These are phyloP conservation scores for Zizania palustris DNA, from an alignment of 202 grass and related monocot species.

Conservation along the genomic window DNA sequence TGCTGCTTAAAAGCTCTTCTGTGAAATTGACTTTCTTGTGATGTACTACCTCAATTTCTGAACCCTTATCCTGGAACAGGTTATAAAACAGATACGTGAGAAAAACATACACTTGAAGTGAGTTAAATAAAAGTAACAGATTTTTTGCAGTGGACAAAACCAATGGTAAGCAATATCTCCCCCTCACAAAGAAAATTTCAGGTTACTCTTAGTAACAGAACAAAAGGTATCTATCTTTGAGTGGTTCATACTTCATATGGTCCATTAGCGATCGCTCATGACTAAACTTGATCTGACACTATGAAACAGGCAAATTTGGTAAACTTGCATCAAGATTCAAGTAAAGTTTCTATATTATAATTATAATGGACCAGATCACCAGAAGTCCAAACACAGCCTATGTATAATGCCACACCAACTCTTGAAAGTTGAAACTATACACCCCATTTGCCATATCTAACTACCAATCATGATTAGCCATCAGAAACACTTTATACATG, in stretches of 20 bases:
- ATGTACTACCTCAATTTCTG: constrained; percentile 43
- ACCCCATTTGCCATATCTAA: constrained; percentile 46
- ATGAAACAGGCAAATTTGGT: not conserved
- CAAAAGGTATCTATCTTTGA: constrained; percentile 4
- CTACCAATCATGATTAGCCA: constrained; percentile 45
- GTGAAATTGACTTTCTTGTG: constrained; percentile 78
- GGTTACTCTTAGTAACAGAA: not conserved
- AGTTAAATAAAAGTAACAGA: constrained; percentile 21
- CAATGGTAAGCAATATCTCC: not conserved
- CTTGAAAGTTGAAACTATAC: constrained; percentile 39
- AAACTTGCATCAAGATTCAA: constrained; percentile 2
- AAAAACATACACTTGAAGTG: constrained; percentile 23
- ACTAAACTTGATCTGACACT: not conserved
- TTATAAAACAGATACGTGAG: constrained; percentile 44
- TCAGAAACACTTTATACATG: constrained; percentile 31
- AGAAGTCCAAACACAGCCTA: constrained; percentile 43
- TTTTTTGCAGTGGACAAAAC: constrained; percentile 9
- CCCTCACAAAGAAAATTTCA: constrained; percentile 18
- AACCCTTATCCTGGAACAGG: constrained; percentile 65
- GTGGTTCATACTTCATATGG: not conserved
- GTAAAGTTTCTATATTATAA: not conserved
- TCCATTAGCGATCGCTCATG: not conserved
- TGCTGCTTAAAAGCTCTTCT: constrained; percentile 94
- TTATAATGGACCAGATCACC: constrained; percentile 19
- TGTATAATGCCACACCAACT: constrained; percentile 54